phyloP scores from a whole-genome alignment of 345 rosid genomes.

The Euphorbia tirucalli region DNA sequence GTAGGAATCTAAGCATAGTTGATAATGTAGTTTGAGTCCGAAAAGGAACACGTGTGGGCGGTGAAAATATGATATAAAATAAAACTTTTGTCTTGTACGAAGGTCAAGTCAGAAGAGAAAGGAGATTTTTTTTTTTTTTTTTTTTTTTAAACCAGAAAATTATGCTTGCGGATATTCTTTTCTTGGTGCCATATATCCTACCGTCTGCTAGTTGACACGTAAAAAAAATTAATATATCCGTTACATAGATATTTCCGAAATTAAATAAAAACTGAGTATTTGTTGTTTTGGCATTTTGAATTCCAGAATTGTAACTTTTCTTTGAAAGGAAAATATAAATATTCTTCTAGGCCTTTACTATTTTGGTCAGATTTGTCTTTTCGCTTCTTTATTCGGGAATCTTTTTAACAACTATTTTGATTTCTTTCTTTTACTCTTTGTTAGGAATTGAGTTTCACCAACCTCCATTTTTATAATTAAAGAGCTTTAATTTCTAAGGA shows the following conservation, averaged over 20 bases:
- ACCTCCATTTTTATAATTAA: too few relatives aligned
- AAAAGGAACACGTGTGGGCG: slow-evolving; percentile 3
- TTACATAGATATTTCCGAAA: not conserved
- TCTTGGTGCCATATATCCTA: not conserved
- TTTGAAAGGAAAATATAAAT: not conserved
- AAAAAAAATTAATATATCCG: not conserved
- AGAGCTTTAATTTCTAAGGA: too few relatives aligned
- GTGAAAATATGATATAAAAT: not conserved
- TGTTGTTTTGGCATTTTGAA: too few relatives aligned
- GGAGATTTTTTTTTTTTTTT: too few relatives aligned
- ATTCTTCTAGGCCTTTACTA: not conserved
- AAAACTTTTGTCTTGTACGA: not conserved
- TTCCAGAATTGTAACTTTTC: too few relatives aligned
- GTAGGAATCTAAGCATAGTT: slow-evolving; percentile 9
- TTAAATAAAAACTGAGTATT: too few relatives aligned
- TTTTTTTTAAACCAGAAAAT: too few relatives aligned
- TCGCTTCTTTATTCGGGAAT: not conserved
- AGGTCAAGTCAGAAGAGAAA: slow-evolving; percentile 3
- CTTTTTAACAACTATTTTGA: not conserved
- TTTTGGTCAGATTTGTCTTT: too few relatives aligned
- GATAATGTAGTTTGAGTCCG: slow-evolving; percentile 23
- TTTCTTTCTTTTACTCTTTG: too few relatives aligned
- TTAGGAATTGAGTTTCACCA: too few relatives aligned
- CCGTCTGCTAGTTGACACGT: not conserved
- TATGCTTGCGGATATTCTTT: slow-evolving; percentile 1